A percentile compares a stretch with the other conserved stretches of the same genome.
Conservation (phyloP, 2,329 filamentous ascomycete species). For the Cercospora sp. region DNA sequence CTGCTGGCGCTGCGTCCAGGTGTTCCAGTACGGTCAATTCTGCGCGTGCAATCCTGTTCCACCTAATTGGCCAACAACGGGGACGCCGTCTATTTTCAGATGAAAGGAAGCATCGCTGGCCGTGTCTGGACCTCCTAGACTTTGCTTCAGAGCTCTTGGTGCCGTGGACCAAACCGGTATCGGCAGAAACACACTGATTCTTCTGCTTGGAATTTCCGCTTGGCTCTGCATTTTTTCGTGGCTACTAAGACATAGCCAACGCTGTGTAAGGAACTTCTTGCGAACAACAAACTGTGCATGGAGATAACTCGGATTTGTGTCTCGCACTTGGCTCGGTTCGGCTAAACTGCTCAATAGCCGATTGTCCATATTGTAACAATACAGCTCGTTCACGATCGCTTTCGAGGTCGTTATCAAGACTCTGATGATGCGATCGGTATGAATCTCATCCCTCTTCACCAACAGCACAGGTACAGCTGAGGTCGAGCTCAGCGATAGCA, state of each 20-base stretch:
- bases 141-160: background rate
- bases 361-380: background rate
- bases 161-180: background rate
- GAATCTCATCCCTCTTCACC: background rate
- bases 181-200: background rate
- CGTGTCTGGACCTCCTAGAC: background rate
- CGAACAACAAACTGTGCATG: background rate
- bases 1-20: conserved; percentile 35
- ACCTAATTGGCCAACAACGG: background rate
- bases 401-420: background rate
- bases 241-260: background rate
- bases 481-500: background rate
- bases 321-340: background rate
- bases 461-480: background rate
- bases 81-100: background rate
- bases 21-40: conserved; percentile 8
- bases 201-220: background rate
- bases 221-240: background rate
- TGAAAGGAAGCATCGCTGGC: background rate
- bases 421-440: too few species aligned
- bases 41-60: conserved; percentile 22
- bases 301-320: background rate
- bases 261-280: background rate
- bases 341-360: background rate
- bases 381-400: background rate